These are phyloP conservation scores for Fagus sylvatica DNA, from an alignment of 306 rosid species.

Conservation along the genomic window DNA sequence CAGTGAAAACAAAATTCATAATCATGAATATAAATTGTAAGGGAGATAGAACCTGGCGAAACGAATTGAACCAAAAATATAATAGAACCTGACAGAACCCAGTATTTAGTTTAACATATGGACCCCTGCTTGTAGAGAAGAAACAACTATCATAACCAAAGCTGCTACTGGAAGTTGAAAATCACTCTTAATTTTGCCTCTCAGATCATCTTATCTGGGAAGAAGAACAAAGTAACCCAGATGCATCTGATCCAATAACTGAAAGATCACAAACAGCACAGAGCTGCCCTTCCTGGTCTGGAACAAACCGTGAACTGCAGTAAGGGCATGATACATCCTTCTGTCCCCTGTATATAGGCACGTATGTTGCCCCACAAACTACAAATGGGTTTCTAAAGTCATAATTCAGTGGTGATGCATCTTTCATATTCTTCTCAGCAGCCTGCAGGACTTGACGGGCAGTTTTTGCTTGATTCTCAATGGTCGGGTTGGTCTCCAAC, in stretches of 20 bases:
- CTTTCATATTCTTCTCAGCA: slow-evolving; percentile 86
- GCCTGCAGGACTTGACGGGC: slow-evolving; percentile 93
- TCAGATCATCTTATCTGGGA: slow-evolving; percentile 71
- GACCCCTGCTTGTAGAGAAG: slow-evolving; percentile 5
- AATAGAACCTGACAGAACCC: slow-evolving; percentile 6
- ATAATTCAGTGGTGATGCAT: slow-evolving; percentile 65
- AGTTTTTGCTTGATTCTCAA: slow-evolving; percentile 74
- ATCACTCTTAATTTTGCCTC: slow-evolving; percentile 23
- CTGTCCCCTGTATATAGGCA: slow-evolving; percentile 88
- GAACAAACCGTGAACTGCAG: slow-evolving; percentile 86
- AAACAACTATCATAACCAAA: slow-evolving; percentile 5
- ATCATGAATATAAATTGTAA: neutral
- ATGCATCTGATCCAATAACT: slow-evolving; percentile 82
- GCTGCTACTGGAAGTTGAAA: slow-evolving; percentile 35
- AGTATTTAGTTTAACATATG: neutral
- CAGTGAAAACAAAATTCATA: slow-evolving; percentile 15
- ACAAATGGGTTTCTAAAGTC: slow-evolving; percentile 93
- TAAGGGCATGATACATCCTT: slow-evolving; percentile 83
- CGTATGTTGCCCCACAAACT: slow-evolving; percentile 80
- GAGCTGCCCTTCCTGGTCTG: slow-evolving; percentile 69
- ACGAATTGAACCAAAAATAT: slow-evolving; percentile 3
- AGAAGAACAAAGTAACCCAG: slow-evolving; percentile 86
- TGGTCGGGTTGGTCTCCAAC: slow-evolving; percentile 79
- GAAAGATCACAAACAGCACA: slow-evolving; percentile 88
- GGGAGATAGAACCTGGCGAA: slow-evolving; percentile 21